Evolutionary conservation across 768 basidiomycete genomes (phyloP), one percentile per base, ranked within the genome.

Genomic region (Clavulina sp.): DNA sequence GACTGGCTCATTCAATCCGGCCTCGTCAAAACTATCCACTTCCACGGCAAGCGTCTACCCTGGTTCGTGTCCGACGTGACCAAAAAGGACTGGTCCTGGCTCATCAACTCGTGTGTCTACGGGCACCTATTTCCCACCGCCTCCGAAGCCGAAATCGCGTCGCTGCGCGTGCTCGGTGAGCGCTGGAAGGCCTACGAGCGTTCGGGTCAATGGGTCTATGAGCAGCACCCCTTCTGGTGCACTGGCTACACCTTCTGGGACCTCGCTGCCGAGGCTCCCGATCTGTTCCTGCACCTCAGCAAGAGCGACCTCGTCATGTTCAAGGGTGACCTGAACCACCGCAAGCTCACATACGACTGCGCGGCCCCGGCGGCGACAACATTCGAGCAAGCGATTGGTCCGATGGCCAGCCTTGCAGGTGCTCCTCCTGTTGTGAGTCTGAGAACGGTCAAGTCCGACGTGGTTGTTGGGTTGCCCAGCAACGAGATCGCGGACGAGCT

Each of bases 51-150:
- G 68, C 81, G 88, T 36, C 86, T 85, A 60, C 78, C 92, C 2
- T 93, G 89, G 89, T 92, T 92, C 63, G 86, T 89, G 30, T 86
- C 83, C 9, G 92, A 95, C 62, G 80, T 93, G 47, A 97, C 91
- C 34, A 80, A 75, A 64, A 83, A 85, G 62, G 92, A 96, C 61
- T 96, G 88, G 85, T 74, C 84, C 48, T 96, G 92, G 92, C 73
- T 87, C 48, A 63, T 84, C 53, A 89, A 89, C 63, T 76, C 75
- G 29, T 81, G 85, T 80, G 76, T 80, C n/a, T 85, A 85, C 57
- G 92, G 92, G 2, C 84, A 93, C 58, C 73, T 96, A 51, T 95
- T 96, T 75, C 78, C 83, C 3, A 79, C 85, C 48, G 82, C 79
- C 16, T 70, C 75, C 24, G 87, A 92, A 31, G 70, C 69, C 21